These are phyloP conservation scores for Phaeophleospora eucalypticola DNA, from an alignment of 2,329 filamentous ascomycete genomes.

Conservation along the genomic window DNA sequence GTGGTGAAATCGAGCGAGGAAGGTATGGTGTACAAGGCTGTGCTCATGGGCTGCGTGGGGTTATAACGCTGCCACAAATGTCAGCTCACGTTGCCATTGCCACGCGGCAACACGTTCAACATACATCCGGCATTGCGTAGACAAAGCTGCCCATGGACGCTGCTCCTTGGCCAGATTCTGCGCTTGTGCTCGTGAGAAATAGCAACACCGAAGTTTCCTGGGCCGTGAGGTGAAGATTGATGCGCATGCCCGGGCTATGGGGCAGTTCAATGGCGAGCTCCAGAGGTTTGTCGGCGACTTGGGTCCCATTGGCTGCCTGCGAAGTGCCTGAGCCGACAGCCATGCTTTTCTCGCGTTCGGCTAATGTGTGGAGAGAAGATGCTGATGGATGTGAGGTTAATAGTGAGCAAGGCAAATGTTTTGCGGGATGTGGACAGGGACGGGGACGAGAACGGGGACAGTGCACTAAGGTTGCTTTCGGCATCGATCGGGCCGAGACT, in stretches of 20 bases:
- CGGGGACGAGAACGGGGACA: too few species aligned
- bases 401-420: too few species aligned
- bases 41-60: constrained; percentile 63
- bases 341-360: constrained; percentile 24
- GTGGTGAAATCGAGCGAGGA: constrained; percentile 81
- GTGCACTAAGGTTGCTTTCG: too few species aligned
- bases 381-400: neutral
- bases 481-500: too few species aligned
- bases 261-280: constrained; percentile 57
- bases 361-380: neutral
- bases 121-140: constrained; percentile 86
- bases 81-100: neutral
- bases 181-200: constrained; percentile 54
- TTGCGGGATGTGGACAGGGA: too few species aligned
- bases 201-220: constrained; percentile 51
- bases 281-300: constrained; percentile 39
- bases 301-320: constrained; percentile 26
- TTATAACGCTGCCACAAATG: constrained; percentile 34
- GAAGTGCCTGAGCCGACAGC: constrained; percentile 12
- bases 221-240: constrained; percentile 57
- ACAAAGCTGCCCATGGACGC: constrained; percentile 77
- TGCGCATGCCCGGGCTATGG: constrained; percentile 52
- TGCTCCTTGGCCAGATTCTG: constrained; percentile 42
- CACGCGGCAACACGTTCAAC: constrained; percentile 16
- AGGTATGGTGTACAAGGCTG: constrained; percentile 71